Conservation (phyloP, 805 yeast species). For the Komagataella mondaviorum region DNA sequence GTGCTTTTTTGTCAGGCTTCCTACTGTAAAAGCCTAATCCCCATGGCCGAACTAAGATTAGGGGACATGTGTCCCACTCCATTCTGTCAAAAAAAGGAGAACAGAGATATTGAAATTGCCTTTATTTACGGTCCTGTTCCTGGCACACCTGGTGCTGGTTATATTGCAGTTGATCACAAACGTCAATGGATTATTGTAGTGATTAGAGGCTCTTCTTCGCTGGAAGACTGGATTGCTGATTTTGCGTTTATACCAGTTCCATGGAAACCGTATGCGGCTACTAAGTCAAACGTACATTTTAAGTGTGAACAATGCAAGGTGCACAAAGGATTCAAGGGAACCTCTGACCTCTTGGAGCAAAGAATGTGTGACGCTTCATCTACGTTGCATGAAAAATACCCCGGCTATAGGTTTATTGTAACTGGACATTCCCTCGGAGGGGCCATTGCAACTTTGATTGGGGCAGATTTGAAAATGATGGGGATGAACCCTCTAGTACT, state of each 20-base stretch:
- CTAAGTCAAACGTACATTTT: slow-evolving; percentile 9
- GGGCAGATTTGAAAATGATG: slow-evolving; percentile 41
- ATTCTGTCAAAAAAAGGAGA: not conserved
- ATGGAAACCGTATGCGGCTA: slow-evolving; percentile 26
- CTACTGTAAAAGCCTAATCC: not conserved
- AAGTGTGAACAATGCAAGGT: slow-evolving; percentile 39
- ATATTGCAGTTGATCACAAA: not conserved
- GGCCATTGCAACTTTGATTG: slow-evolving; percentile 51
- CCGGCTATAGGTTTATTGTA: slow-evolving; percentile 35
- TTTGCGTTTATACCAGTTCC: slow-evolving; percentile 30
- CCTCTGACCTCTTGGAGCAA: slow-evolving; percentile 26
- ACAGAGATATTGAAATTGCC: not conserved
- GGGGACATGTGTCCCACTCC: slow-evolving; percentile 11
- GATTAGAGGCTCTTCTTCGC: slow-evolving; percentile 52
- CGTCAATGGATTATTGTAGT: slow-evolving; percentile 30
- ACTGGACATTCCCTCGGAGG: slow-evolving; percentile 75
- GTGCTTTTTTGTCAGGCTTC: not conserved
- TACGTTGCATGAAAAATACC: slow-evolving; percentile 20
- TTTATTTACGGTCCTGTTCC: not conserved
- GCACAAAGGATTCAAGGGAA: slow-evolving; percentile 51
- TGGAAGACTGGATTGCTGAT: slow-evolving; percentile 52
- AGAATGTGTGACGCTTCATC: slow-evolving; percentile 23
- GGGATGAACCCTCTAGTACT: slow-evolving; percentile 43
- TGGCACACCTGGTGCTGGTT: not conserved
- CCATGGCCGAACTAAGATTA: not conserved